Evolutionary conservation across 306 rosid genomes (phyloP).

Genomic region (Glycyrrhiza uralensis): DNA sequence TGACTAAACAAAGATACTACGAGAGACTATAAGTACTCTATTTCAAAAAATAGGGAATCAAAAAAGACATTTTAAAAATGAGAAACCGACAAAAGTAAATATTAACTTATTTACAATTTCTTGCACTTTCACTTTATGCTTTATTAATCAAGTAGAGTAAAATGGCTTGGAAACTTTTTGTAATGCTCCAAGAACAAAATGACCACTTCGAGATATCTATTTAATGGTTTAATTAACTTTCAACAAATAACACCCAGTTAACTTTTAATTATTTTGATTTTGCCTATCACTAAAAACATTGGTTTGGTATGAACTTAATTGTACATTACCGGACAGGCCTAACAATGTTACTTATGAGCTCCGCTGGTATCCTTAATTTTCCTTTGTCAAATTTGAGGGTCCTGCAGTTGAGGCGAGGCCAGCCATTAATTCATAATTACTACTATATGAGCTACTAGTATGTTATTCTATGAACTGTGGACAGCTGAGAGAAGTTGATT

Average conservation of each 20-base stretch:
- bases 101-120: not conserved
- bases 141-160: not conserved
- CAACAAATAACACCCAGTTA: not conserved
- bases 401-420: conserved; percentile 7
- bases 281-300: not conserved
- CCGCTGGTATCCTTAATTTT: conserved; percentile 3
- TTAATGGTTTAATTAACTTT: not conserved
- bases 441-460: conserved; percentile 16
- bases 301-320: conserved; percentile 9
- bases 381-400: conserved; percentile 16
- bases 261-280: not conserved
- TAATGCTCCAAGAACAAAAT: not conserved
- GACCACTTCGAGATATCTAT: not conserved
- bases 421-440: conserved; percentile 28
- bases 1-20: too few relatives aligned
- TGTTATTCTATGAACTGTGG: not conserved
- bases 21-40: too few relatives aligned
- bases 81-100: too few relatives aligned
- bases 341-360: not conserved
- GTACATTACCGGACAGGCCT: not conserved
- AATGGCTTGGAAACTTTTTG: too few relatives aligned
- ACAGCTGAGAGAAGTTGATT: conserved; percentile 51
- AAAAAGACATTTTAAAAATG: too few relatives aligned
- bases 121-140: not conserved
- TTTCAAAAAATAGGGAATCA: too few relatives aligned